These are phyloP conservation scores for Triglochin maritima DNA, from an alignment of 106 monocot species.

Conservation along the genomic window DNA sequence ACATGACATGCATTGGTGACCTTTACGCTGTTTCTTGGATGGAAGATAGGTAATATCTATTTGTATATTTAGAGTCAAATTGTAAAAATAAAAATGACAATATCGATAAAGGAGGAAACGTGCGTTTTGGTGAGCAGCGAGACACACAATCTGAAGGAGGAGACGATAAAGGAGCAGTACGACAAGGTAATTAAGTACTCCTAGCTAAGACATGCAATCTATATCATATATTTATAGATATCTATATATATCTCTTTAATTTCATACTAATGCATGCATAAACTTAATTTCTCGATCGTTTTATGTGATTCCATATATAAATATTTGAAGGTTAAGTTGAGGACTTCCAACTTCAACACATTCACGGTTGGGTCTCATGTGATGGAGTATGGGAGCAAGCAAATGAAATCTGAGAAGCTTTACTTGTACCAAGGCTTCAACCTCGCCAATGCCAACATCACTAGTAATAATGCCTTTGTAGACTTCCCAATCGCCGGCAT, in stretches of 20 bases:
- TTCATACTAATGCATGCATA: too few relatives aligned
- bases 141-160: conserved; percentile 58
- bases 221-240: too few relatives aligned
- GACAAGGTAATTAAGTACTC: conserved; percentile 24
- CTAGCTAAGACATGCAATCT: too few relatives aligned
- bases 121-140: conserved; percentile 24
- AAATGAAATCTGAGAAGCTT: conserved; percentile 12
- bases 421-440: conserved; percentile 16
- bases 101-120: too few relatives aligned
- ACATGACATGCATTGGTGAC: conserved; percentile 71
- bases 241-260: too few relatives aligned
- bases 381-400: conserved; percentile 22
- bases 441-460: conserved; percentile 15
- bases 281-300: too few relatives aligned
- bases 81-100: too few relatives aligned
- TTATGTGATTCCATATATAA: too few relatives aligned
- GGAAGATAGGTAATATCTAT: conserved; percentile 68
- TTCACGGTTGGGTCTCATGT: conserved; percentile 21
- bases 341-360: conserved; percentile 22
- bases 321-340: conserved; percentile 11
- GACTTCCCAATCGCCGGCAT: conserved; percentile 1
- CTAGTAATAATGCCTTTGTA: conserved; percentile 19
- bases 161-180: conserved; percentile 65
- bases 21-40: conserved; percentile 87
- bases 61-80: not conserved